These are phyloP conservation scores for Neofusicoccum umdonicola DNA, from an alignment of 2,329 filamentous ascomycete genomes.

Conservation along the genomic window DNA sequence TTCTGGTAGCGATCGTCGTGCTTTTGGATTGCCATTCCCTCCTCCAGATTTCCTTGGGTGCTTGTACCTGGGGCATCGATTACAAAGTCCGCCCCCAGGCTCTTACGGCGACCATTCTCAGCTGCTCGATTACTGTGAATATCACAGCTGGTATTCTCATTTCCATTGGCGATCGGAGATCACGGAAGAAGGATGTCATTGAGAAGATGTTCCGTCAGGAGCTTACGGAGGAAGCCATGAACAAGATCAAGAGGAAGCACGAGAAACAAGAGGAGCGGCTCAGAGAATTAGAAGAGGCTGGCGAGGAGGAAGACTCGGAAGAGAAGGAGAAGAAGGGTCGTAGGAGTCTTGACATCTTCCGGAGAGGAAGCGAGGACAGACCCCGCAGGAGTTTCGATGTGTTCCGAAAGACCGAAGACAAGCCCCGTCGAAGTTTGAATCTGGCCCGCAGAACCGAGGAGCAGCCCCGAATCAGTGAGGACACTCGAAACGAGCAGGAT, in stretches of 20 bases:
- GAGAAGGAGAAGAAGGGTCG: constrained; percentile 1
- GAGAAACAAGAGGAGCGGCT: constrained; percentile 13
- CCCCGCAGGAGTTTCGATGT: constrained; percentile 5
- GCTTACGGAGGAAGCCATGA: constrained; percentile 61
- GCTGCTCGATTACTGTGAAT: constrained; percentile 70
- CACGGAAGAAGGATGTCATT: constrained; percentile 77
- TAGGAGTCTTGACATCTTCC: constrained; percentile 1
- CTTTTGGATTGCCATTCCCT: constrained; percentile 72
- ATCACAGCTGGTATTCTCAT: constrained; percentile 72
- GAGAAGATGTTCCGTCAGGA: constrained; percentile 70
- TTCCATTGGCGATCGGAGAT: constrained; percentile 67
- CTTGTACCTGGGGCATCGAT: constrained; percentile 71
- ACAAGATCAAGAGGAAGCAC: constrained; percentile 13
- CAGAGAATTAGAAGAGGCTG: neutral
- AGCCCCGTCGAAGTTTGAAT: neutral
- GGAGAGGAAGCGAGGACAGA: neutral
- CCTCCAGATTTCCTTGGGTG: constrained; percentile 72
- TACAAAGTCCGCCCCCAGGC: constrained; percentile 65
- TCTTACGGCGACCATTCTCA: constrained; percentile 75
- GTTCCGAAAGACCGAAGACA: neutral
- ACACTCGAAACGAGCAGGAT: neutral
- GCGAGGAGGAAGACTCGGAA: neutral
- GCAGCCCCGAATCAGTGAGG: neutral
- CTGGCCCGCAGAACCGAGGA: neutral
- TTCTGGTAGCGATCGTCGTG: constrained; percentile 69